phyloP scores from a whole-genome alignment of 1,284 basidiomycete species.

The Neonothopanus nambi region DNA sequence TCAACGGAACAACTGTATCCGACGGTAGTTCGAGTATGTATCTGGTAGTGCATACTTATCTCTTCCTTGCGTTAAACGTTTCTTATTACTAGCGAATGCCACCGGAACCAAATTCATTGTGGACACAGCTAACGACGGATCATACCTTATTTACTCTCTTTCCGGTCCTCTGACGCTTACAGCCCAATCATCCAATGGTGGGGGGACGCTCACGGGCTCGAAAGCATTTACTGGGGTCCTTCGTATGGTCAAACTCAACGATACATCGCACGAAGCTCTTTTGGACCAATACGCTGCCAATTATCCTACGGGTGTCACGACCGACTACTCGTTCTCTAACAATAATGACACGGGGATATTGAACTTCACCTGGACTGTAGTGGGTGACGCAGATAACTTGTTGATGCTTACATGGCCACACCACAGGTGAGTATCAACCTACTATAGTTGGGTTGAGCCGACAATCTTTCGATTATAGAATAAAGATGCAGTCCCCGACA shows the following conservation, averaged over 20 bases:
- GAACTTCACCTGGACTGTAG: slow-evolving; percentile 32
- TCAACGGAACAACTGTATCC: slow-evolving; percentile 25
- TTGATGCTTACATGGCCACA: slow-evolving; percentile 37
- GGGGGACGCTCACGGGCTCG: slow-evolving; percentile 26
- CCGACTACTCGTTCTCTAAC: slow-evolving; percentile 28
- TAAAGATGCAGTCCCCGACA: slow-evolving; percentile 23
- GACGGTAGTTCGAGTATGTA: slow-evolving; percentile 21
- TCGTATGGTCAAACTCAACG: slow-evolving; percentile 37
- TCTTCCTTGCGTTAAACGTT: neutral
- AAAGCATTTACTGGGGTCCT: slow-evolving; percentile 39
- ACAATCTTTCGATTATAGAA: slow-evolving; percentile 12
- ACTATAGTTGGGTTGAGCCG: neutral
- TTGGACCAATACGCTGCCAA: slow-evolving; percentile 30
- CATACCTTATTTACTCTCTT: slow-evolving; percentile 34
- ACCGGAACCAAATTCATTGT: slow-evolving; percentile 31
- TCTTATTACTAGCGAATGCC: slow-evolving; percentile 22
- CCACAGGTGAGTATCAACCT: slow-evolving; percentile 25
- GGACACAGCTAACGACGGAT: slow-evolving; percentile 25
- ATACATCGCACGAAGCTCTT: slow-evolving; percentile 26
- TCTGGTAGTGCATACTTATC: neutral
- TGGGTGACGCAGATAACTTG: slow-evolving; percentile 27
- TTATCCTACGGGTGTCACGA: slow-evolving; percentile 31
- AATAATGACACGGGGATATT: slow-evolving; percentile 26
- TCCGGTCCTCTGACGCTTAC: slow-evolving; percentile 28
- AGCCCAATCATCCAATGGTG: slow-evolving; percentile 17